These are phyloP conservation scores for Crithidia brevicula DNA, from an alignment of 208 protist genomes.

Conservation along the genomic window DNA sequence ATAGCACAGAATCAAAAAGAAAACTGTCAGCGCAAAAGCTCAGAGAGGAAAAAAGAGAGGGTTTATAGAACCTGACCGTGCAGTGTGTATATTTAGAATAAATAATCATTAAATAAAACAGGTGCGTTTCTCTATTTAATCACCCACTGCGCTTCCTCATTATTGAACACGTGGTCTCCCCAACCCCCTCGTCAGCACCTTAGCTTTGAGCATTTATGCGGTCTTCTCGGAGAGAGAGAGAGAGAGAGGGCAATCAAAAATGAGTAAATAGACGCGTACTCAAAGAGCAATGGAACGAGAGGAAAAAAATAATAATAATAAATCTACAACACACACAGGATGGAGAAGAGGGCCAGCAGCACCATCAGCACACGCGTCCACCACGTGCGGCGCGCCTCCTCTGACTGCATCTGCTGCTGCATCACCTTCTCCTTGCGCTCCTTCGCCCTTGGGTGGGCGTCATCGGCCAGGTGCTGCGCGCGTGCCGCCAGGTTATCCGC, in stretches of 20 bases:
- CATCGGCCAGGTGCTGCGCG: conserved; percentile 65
- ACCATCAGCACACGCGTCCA: conserved; percentile 67
- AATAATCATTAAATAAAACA: no score
- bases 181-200: no score
- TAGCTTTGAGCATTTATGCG: no score
- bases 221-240: not conserved
- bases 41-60: no score
- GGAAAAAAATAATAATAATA: not conserved
- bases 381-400: conserved; percentile 60
- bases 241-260: not conserved
- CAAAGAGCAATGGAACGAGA: not conserved
- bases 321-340: conserved; percentile 66
- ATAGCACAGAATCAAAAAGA: no score
- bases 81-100: no score
- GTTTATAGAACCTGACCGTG: no score
- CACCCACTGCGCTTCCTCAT: no score
- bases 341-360: conserved; percentile 64
- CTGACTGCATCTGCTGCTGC: conserved; percentile 34
- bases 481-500: conserved; percentile 60
- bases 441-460: conserved; percentile 49
- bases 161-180: no score
- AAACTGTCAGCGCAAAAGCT: no score
- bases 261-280: not conserved
- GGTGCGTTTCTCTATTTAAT: no score
- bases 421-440: conserved; percentile 34